Evolutionary conservation across 305 asterid genomes (phyloP).

Genomic region (Salvia sclarea): DNA sequence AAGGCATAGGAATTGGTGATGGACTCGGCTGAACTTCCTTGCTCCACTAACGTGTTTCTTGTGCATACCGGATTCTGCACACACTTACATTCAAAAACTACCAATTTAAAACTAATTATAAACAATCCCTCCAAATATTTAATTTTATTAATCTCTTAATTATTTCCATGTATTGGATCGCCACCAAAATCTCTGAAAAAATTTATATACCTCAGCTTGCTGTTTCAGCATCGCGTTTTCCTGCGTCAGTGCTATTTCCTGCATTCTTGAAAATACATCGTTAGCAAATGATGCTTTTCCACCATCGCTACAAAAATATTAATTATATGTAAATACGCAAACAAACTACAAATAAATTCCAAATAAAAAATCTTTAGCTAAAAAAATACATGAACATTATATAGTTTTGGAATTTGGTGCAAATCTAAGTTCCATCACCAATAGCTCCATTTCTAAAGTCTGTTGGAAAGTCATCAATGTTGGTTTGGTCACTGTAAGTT

Average conservation of each 20-base stretch:
- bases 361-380: too few relatives aligned
- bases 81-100: slow-evolving; percentile 14
- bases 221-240: slow-evolving; percentile 58
- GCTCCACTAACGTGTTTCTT: slow-evolving; percentile 29
- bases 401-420: too few relatives aligned
- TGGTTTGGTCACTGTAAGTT: too few relatives aligned
- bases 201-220: slow-evolving; percentile 37
- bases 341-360: too few relatives aligned
- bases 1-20: slow-evolving; percentile 34
- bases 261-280: slow-evolving; percentile 28
- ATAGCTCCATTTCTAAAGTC: too few relatives aligned
- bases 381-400: too few relatives aligned
- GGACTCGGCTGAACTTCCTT: slow-evolving; percentile 47
- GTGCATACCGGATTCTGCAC: slow-evolving; percentile 21
- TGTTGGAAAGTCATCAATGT: too few relatives aligned
- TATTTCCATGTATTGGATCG: not conserved
- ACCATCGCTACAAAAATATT: too few relatives aligned
- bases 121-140: too few relatives aligned
- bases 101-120: not conserved
- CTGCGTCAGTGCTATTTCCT: slow-evolving; percentile 58
- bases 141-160: too few relatives aligned
- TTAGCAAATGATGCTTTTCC: not conserved
- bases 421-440: too few relatives aligned
- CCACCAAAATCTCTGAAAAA: not conserved
- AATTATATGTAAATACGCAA: too few relatives aligned